Evolutionary conservation across 768 basidiomycete genomes (phyloP), one percentile per base, ranked within the genome.

Genomic region (Leccinum olivaceopallidum): DNA sequence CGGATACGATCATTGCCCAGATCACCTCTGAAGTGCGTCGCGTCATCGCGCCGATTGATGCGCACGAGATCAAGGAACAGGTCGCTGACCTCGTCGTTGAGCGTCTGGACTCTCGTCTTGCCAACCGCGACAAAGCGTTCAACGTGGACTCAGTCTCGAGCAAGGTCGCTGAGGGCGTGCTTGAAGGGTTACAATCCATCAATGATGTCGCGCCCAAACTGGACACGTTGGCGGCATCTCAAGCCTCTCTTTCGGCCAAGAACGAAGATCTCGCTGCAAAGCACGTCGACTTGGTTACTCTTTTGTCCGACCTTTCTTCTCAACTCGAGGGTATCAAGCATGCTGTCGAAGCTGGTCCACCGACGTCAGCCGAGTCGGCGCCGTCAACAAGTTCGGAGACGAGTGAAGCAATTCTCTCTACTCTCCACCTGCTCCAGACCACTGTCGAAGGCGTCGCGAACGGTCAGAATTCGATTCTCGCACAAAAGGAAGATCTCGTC

Each of bases 11-110:
- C 53, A 80, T 84, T 8, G 70, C 79, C 26, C 79, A 89, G 62
- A 77, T 94, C 54, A 83, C 83, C 5, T 75, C 82, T 2, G 92
- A 93, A 72, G 81, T 94, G 47, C 83, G 87, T 56, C 81, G 83
- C 24, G 83, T 86, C 28, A 86, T 90, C 60, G 87, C 85, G 0
- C 89, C 88, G 0, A 83, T 94, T 24, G 92, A 94, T 67, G 85
- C 90, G 0, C 90, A 92, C 65, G 89, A 90, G 71, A 90, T 94
- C 70, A 92, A 92, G 77, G 92, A 94, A 68, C 90, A 92, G 67
- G 91, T 94, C 0, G 89, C 92, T 2, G 92, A 93, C 69, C 83
- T 94, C 30, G 92, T 94, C 2, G 89, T 94, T 8, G 92, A 92
- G 70, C 85, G 92, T 28, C 79, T 94, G 12, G 89, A 93, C 66